Evolutionary conservation across 345 rosid genomes (phyloP).

Genomic region (Moringa oleifera): DNA sequence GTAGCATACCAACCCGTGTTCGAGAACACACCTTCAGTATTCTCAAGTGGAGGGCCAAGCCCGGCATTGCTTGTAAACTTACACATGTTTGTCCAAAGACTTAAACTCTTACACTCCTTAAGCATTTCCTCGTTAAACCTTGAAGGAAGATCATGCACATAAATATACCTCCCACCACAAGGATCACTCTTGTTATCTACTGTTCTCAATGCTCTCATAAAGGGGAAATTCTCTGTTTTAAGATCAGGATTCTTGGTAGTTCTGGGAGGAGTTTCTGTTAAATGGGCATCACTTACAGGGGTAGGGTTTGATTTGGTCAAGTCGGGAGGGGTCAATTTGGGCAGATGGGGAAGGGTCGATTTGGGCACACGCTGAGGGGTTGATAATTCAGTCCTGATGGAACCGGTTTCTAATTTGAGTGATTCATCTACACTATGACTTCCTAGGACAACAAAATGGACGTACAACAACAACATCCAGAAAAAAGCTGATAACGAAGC

Average conservation of each 20-base stretch:
- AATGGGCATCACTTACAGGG: slow-evolving; percentile 14
- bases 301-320: slow-evolving; percentile 12
- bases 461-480: slow-evolving; percentile 65
- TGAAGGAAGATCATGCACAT: slow-evolving; percentile 70
- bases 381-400: slow-evolving; percentile 18
- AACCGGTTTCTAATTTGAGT: slow-evolving; percentile 24
- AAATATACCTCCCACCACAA: slow-evolving; percentile 78
- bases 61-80: slow-evolving; percentile 77
- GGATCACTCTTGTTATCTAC: slow-evolving; percentile 72
- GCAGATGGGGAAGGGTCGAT: slow-evolving; percentile 21
- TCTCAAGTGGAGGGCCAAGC: slow-evolving; percentile 78
- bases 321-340: slow-evolving; percentile 22
- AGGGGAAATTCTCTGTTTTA: slow-evolving; percentile 35
- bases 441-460: slow-evolving; percentile 59
- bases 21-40: slow-evolving; percentile 72
- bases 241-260: slow-evolving; percentile 5
- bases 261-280: background rate
- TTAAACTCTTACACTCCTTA: slow-evolving; percentile 69
- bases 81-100: slow-evolving; percentile 93
- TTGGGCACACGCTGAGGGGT: slow-evolving; percentile 21
- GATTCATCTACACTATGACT: slow-evolving; percentile 28
- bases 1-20: slow-evolving; percentile 84
- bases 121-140: slow-evolving; percentile 88
- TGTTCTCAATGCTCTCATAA: slow-evolving; percentile 65
- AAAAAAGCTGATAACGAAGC: slow-evolving; percentile 46